Conservation (phyloP, 176 grass and related monocot species). For the Ensete glaucum region DNA sequence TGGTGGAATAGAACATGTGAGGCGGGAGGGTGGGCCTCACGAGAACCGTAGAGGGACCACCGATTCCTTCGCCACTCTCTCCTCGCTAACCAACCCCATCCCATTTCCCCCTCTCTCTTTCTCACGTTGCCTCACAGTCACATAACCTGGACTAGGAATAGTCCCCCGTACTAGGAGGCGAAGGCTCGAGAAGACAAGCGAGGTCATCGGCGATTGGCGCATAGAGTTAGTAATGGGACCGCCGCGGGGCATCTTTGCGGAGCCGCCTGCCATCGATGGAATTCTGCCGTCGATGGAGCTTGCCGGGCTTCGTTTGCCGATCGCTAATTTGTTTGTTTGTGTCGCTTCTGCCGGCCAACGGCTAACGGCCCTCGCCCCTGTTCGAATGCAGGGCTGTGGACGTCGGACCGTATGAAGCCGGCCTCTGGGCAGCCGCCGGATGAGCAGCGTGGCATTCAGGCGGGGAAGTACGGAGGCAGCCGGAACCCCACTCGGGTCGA, state of each 20-base stretch:
- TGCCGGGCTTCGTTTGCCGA: not conserved
- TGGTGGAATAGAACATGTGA: conserved; percentile 4
- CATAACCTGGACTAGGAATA: conserved; percentile 9
- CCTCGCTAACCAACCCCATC: not conserved
- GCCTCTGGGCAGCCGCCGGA: not conserved
- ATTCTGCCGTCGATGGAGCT: not conserved
- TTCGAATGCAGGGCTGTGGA: not conserved
- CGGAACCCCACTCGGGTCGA: conserved; percentile 29
- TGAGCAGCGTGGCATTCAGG: conserved; percentile 22
- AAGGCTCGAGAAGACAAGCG: conserved; percentile 1
- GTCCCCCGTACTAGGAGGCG: not conserved
- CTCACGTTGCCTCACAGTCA: not conserved
- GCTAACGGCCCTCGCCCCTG: not conserved
- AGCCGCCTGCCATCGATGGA: not conserved
- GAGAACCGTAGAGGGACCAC: conserved; percentile 7
- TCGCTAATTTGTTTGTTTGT: not conserved
- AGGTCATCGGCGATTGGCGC: not conserved
- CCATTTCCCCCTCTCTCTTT: not conserved
- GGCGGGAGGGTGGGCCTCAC: not conserved
- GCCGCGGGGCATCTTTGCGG: not conserved
- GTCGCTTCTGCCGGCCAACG: not conserved
- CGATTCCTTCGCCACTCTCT: not conserved
- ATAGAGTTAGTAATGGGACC: not conserved
- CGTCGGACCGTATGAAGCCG: not conserved
- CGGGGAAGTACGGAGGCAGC: conserved; percentile 20